Conservation (phyloP, 495 filamentous ascomycete genomes). For the Podospora anserina region DNA sequence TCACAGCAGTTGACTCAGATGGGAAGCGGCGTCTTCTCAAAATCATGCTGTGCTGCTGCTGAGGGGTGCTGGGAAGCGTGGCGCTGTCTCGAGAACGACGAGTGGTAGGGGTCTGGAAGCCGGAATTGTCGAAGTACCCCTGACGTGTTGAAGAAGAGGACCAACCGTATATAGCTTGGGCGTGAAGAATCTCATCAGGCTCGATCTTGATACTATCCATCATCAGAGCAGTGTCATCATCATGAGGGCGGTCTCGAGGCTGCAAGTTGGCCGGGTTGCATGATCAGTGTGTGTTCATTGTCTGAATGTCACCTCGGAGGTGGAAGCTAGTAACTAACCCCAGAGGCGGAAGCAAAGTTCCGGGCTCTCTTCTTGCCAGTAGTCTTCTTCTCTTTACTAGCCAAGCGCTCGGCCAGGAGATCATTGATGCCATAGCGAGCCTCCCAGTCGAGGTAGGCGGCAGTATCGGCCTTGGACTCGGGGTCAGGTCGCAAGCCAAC, state of each 20-base stretch:
- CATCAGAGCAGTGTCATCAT: background rate
- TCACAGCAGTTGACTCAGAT: slow-evolving; percentile 25
- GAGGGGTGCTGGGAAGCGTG: slow-evolving; percentile 21
- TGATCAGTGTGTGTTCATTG: background rate
- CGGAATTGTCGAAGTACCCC: slow-evolving; percentile 21
- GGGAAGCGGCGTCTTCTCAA: slow-evolving; percentile 15
- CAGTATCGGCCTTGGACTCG: slow-evolving; percentile 47
- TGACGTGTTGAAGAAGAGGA: slow-evolving; percentile 16
- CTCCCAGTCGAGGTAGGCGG: slow-evolving; percentile 70
- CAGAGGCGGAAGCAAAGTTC: slow-evolving; percentile 4
- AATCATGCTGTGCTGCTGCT: slow-evolving; percentile 15
- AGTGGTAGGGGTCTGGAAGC: slow-evolving; percentile 23
- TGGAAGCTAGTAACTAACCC: slow-evolving; percentile 14
- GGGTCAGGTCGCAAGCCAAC: slow-evolving; percentile 62
- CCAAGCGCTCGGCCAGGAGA: slow-evolving; percentile 67
- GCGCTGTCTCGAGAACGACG: slow-evolving; percentile 23
- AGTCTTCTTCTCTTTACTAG: slow-evolving; percentile 65
- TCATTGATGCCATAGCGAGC: slow-evolving; percentile 57
- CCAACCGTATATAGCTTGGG: slow-evolving; percentile 18
- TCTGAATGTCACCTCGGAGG: background rate
- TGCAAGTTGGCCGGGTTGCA: background rate
- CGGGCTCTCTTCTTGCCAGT: slow-evolving; percentile 29
- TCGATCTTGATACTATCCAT: slow-evolving; percentile 26
- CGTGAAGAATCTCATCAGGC: slow-evolving; percentile 24
- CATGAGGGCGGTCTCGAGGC: background rate